Base-by-base conservation (phyloP, 257 asterid genomes). In the Solanum pimpinellifolium region DNA sequence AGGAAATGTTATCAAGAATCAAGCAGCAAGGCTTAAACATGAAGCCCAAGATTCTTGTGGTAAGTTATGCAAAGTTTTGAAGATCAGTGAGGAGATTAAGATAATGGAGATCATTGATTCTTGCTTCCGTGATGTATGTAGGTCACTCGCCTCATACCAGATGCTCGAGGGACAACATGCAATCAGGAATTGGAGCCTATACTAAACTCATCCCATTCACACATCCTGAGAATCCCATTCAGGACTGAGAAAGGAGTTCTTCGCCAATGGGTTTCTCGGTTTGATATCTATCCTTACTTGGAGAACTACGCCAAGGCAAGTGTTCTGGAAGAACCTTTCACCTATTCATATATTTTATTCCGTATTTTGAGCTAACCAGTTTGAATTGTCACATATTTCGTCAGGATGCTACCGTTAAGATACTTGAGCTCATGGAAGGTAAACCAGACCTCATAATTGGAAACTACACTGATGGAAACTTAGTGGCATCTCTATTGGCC, bases 391-490 rank as follows among this genome's bases (percentile, higher is more conserved):
- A 80, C 76, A 56, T 42, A 80, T 86, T 52, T 75, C 62, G 29
- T 16, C 68, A 94, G 98, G 98, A 96, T 87, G 91, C 98, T 87
- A 89, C 96, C 85, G 89, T 90, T 66, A 94, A 91, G 94, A 91
- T 96, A 60, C 89, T 93, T 72, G 93, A 94, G 90, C 88, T 92
- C 68, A 92, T 96, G 98, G 96, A 90, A 88, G 93, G 98, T 85
- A 96, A 94, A 88, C 98, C 99, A 9, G 98, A 95, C 89, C 96
- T 96, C 83, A 92, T 96, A 52, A 88, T 94, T 52, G 99, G 99
- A 86, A 96, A 96, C 90, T 96, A 96, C 88, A 93, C 96, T 5
- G 99, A 96, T 76, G 99, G 98, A 84, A 96, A 96, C 91, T 87
- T 96, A 83, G 98, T 94, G 41, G 99, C 99, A 84, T 93, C 98